Conservation (phyloP, 2,329 filamentous ascomycete genomes). For the Trichoderma sp. region DNA sequence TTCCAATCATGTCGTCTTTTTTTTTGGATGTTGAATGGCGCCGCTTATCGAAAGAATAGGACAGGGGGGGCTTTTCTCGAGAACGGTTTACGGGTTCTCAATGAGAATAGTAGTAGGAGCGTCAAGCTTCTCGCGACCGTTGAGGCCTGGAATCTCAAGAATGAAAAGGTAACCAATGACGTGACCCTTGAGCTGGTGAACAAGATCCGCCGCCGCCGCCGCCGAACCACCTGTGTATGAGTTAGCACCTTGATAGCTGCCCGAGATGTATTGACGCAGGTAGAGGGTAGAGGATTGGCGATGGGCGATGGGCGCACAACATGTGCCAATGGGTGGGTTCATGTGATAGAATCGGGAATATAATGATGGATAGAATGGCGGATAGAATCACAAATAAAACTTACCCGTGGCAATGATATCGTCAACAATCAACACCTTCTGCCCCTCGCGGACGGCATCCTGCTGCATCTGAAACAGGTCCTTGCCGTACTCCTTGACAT, state of each 20-base stretch:
- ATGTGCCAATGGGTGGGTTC: not conserved
- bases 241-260: not conserved
- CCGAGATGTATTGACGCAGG: not conserved
- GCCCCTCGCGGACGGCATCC: constrained; percentile 77
- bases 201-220: constrained; percentile 78
- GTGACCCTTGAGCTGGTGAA: constrained; percentile 80
- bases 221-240: constrained; percentile 76
- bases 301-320: not conserved
- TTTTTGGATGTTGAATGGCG: not conserved
- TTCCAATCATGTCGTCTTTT: not conserved
- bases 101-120: constrained; percentile 78
- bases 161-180: constrained; percentile 91
- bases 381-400: constrained; percentile 31
- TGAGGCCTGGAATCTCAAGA: constrained; percentile 89
- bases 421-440: constrained; percentile 90
- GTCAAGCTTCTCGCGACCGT: constrained; percentile 84
- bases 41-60: constrained; percentile 6
- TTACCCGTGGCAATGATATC: constrained; percentile 97
- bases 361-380: not conserved
- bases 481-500: constrained; percentile 92
- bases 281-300: not conserved
- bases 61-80: constrained; percentile 1
- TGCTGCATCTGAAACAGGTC: constrained; percentile 96
- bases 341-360: not conserved
- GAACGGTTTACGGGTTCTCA: constrained; percentile 42